These are phyloP conservation scores for Selenicereus undatus DNA, from an alignment of 148 eudicot species.

Conservation along the genomic window DNA sequence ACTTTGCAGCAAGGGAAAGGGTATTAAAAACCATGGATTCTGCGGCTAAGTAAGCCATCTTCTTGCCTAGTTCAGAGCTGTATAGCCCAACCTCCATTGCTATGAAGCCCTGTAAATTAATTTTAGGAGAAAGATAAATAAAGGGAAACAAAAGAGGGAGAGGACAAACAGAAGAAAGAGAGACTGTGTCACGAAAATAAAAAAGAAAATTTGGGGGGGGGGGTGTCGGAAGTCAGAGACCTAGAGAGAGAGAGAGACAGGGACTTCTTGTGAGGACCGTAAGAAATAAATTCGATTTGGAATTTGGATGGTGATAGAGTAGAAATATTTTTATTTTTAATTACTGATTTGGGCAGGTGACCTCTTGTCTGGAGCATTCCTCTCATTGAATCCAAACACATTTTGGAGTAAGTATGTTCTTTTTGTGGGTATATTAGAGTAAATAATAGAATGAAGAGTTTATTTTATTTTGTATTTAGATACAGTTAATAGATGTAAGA, in stretches of 20 bases:
- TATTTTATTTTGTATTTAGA: no score
- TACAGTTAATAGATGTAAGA: no score
- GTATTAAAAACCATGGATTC: slow-evolving; percentile 38
- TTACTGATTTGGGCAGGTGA: no score
- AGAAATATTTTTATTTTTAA: background rate
- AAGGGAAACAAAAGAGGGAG: background rate
- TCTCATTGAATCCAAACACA: no score
- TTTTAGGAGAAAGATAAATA: slow-evolving; percentile 3
- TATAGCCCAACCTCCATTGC: slow-evolving; percentile 45
- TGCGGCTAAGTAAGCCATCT: slow-evolving; percentile 30
- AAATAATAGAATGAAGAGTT: no score
- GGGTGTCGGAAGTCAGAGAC: slow-evolving; percentile 14
- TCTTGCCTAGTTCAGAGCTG: slow-evolving; percentile 33
- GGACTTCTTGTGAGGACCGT: background rate
- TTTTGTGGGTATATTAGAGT: no score
- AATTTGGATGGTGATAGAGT: background rate
- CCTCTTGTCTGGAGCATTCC: background rate
- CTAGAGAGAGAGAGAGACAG: background rate
- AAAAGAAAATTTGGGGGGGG: slow-evolving; percentile 14
- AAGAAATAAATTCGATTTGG: background rate
- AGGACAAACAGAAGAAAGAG: background rate
- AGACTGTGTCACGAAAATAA: background rate
- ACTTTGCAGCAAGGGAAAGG: slow-evolving; percentile 50
- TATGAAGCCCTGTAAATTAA: slow-evolving; percentile 24
- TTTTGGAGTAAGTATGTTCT: no score